These are phyloP conservation scores for Bipolaris zeicola DNA, from an alignment of 2,329 filamentous ascomycete genomes.

Conservation along the genomic window DNA sequence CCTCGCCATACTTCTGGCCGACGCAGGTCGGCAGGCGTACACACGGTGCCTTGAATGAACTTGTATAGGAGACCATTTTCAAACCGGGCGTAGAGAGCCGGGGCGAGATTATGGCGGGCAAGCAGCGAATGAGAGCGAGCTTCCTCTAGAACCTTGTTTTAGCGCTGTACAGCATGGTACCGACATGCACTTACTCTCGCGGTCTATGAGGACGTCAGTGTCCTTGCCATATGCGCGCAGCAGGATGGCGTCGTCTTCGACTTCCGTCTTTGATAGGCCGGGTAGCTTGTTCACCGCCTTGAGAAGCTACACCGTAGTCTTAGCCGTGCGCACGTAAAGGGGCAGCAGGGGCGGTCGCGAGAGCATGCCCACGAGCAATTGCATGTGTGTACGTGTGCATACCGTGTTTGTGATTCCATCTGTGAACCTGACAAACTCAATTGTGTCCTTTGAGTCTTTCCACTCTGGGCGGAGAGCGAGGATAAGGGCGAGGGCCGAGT, in stretches of 20 bases:
- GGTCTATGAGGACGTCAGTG: constrained; percentile 93
- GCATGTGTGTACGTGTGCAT: constrained; percentile 40
- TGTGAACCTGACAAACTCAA: constrained; percentile 90
- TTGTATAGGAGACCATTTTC: constrained; percentile 95
- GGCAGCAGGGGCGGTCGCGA: not conserved
- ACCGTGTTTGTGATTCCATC: constrained; percentile 97
- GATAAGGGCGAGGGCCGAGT: constrained; percentile 79
- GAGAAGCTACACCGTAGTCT: constrained; percentile 56
- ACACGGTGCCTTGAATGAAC: constrained; percentile 81
- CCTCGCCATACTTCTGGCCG: constrained; percentile 77
- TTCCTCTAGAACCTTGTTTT: constrained; percentile 57
- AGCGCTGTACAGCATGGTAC: constrained; percentile 7
- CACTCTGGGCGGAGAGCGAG: constrained; percentile 82
- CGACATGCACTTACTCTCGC: constrained; percentile 70
- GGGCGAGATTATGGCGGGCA: constrained; percentile 81
- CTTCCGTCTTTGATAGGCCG: constrained; percentile 73
- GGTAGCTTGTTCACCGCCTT: constrained; percentile 74
- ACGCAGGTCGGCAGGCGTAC: constrained; percentile 79
- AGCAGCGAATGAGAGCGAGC: constrained; percentile 79
- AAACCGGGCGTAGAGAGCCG: constrained; percentile 86
- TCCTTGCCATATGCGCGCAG: constrained; percentile 93
- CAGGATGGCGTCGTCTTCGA: constrained; percentile 84
- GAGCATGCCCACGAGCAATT: not conserved
- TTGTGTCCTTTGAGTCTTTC: constrained; percentile 71
- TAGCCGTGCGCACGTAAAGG: constrained; percentile 11